A percentile compares a stretch with the other conserved stretches of the same genome.
These are phyloP conservation scores for Penicillium olsonii DNA, from an alignment of 2,329 filamentous ascomycete genomes.

Conservation along the genomic window DNA sequence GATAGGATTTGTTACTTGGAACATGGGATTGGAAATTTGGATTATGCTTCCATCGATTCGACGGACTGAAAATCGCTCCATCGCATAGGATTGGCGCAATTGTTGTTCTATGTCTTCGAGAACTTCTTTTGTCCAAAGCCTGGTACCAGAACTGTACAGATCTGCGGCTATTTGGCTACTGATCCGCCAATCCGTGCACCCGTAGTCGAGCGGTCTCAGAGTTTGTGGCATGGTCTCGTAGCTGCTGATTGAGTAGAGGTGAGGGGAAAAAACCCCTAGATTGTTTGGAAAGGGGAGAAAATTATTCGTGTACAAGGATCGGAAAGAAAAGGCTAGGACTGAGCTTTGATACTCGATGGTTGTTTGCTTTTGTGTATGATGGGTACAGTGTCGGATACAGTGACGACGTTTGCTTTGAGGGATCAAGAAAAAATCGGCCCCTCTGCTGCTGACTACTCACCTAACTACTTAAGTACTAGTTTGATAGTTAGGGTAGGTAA, in stretches of 20 bases:
- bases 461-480: neutral
- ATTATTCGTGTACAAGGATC: constrained; percentile 13
- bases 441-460: constrained; percentile 7
- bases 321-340: constrained; percentile 14
- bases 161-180: constrained; percentile 24
- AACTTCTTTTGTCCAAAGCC: constrained; percentile 21
- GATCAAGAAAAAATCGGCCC: constrained; percentile 9
- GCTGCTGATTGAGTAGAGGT: constrained; percentile 12
- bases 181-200: constrained; percentile 20
- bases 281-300: constrained; percentile 7
- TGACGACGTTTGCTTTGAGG: constrained; percentile 8
- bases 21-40: constrained; percentile 22
- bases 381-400: constrained; percentile 10
- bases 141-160: constrained; percentile 20
- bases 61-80: constrained; percentile 21
- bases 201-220: constrained; percentile 17
- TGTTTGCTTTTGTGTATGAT: constrained; percentile 8
- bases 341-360: constrained; percentile 12
- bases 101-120: constrained; percentile 24
- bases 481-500: neutral
- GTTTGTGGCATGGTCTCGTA: constrained; percentile 19
- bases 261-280: constrained; percentile 9
- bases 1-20: constrained; percentile 24
- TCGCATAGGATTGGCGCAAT: constrained; percentile 19
- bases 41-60: constrained; percentile 23